These are phyloP conservation scores for Opeltia flavorubescens DNA, from an alignment of 495 filamentous ascomycete species.

Conservation along the genomic window DNA sequence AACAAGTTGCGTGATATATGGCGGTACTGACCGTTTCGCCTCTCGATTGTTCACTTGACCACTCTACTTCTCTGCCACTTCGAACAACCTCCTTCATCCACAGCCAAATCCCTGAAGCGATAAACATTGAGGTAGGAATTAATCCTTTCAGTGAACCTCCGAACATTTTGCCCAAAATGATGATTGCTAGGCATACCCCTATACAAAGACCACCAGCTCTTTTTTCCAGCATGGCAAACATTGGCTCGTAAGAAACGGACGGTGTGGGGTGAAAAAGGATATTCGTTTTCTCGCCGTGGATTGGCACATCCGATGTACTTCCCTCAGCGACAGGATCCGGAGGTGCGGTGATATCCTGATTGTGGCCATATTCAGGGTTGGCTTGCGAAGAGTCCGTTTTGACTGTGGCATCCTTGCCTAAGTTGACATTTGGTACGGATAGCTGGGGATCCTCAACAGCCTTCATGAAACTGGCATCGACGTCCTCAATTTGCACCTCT, in stretches of 20 bases:
- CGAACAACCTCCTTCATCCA: slow-evolving; percentile 79
- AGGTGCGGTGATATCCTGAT: slow-evolving; percentile 81
- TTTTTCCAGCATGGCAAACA: slow-evolving; percentile 63
- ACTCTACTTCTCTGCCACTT: slow-evolving; percentile 72
- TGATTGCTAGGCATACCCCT: slow-evolving; percentile 52
- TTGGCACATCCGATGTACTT: slow-evolving; percentile 81
- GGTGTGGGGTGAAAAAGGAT: slow-evolving; percentile 93
- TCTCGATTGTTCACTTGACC: slow-evolving; percentile 72
- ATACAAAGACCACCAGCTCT: slow-evolving; percentile 52
- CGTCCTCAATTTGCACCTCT: slow-evolving; percentile 78
- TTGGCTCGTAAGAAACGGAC: slow-evolving; percentile 70
- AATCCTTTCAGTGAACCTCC: slow-evolving; percentile 64
- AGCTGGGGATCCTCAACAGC: slow-evolving; percentile 61
- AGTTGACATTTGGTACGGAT: slow-evolving; percentile 80
- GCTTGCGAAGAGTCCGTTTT: slow-evolving; percentile 49
- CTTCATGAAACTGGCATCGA: slow-evolving; percentile 52
- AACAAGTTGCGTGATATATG: neutral
- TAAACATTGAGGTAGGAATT: slow-evolving; percentile 51
- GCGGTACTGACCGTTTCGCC: slow-evolving; percentile 53
- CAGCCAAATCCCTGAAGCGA: slow-evolving; percentile 63
- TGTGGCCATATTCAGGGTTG: slow-evolving; percentile 60
- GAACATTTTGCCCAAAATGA: slow-evolving; percentile 66
- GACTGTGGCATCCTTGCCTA: slow-evolving; percentile 54
- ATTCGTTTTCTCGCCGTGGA: slow-evolving; percentile 91
- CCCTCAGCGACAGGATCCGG: slow-evolving; percentile 71